phyloP scores from a whole-genome alignment of 164 flowering plant species.

The Nymphaea colorata region DNA sequence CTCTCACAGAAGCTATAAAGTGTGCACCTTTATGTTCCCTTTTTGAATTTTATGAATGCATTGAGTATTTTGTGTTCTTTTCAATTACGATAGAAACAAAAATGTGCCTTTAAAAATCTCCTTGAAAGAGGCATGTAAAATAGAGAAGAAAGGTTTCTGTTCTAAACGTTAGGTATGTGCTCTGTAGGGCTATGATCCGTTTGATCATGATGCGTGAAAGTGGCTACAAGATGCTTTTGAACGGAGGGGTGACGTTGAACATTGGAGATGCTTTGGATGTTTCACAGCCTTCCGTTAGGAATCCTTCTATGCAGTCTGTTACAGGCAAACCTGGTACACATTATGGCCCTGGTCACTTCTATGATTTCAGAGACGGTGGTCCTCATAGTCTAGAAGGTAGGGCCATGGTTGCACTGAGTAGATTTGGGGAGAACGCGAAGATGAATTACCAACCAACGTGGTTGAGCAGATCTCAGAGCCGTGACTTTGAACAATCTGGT shows the following conservation, averaged over 20 bases:
- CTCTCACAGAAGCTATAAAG: conserved; percentile 72
- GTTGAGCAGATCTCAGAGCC: conserved; percentile 45
- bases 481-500: conserved; percentile 37
- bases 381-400: conserved; percentile 56
- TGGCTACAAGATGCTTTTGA: conserved; percentile 89
- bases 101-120: background rate
- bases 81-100: background rate
- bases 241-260: conserved; percentile 67
- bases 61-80: too few species aligned
- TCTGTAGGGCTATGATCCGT: conserved; percentile 56
- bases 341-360: conserved; percentile 21
- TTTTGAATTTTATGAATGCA: background rate
- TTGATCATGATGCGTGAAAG: conserved; percentile 59
- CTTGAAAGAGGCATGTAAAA: too few species aligned
- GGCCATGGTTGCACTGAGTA: conserved; percentile 67
- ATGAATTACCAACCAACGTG: conserved; percentile 52
- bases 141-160: background rate
- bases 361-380: conserved; percentile 17
- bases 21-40: conserved; percentile 19
- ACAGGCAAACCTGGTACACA: conserved; percentile 16
- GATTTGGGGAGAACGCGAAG: conserved; percentile 73
- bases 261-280: conserved; percentile 16
- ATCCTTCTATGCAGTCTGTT: background rate
- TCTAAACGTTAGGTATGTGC: background rate
- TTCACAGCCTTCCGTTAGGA: background rate